Percentiles rank a stretch among this genome's conserved stretches.
Conservation (phyloP, 495 filamentous ascomycete genomes). For the Neohortaea acidophila region DNA sequence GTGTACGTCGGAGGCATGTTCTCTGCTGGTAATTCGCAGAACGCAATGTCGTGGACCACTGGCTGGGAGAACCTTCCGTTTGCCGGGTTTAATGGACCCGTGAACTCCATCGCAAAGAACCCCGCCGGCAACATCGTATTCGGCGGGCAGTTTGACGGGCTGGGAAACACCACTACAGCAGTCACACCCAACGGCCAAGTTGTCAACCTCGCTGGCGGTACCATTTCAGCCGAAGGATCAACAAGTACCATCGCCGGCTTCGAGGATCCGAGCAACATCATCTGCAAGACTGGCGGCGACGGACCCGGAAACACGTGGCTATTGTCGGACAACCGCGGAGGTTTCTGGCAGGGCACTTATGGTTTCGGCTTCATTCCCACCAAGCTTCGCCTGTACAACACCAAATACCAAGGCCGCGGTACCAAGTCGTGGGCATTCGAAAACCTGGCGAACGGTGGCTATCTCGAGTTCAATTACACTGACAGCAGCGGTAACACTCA, state of each 20-base stretch:
- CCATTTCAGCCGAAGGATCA: conserved; percentile 49
- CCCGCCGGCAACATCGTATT: conserved; percentile 75
- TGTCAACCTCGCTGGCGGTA: conserved; percentile 67
- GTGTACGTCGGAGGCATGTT: conserved; percentile 90
- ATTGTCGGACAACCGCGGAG: conserved; percentile 59
- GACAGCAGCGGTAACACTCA: conserved; percentile 50
- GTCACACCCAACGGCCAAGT: conserved; percentile 46
- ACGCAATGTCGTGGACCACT: conserved; percentile 71
- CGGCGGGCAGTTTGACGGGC: conserved; percentile 75
- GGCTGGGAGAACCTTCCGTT: conserved; percentile 83
- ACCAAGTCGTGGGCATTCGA: conserved; percentile 76
- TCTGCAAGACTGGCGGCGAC: conserved; percentile 57
- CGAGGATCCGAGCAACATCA: conserved; percentile 63
- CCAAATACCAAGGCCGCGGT: conserved; percentile 67
- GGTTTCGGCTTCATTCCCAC: conserved; percentile 68
- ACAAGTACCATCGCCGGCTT: conserved; percentile 48
- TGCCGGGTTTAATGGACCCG: conserved; percentile 85
- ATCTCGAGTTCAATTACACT: conserved; percentile 89
- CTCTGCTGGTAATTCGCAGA: conserved; percentile 59
- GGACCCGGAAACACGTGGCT: conserved; percentile 69
- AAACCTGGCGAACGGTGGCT: conserved; percentile 68
- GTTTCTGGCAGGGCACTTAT: conserved; percentile 74
- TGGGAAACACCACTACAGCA: conserved; percentile 40
- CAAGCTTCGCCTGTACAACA: conserved; percentile 81
- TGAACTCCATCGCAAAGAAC: conserved; percentile 67